Conservation (phyloP, 1,284 basidiomycete genomes). For the Ceratobasidium sp. region DNA sequence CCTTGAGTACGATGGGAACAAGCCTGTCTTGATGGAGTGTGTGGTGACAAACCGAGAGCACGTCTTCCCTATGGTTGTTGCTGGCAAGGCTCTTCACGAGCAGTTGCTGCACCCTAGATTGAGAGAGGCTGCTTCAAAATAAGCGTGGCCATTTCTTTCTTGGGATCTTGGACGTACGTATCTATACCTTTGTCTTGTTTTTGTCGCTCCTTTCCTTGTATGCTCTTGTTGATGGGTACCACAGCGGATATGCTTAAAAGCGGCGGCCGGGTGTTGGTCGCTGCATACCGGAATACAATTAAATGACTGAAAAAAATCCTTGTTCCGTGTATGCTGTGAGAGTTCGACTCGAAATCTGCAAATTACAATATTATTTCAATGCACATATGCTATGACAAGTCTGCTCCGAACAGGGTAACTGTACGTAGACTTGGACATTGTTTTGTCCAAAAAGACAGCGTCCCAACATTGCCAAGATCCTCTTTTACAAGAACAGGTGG, state of each 20-base stretch:
- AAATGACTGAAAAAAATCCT: neutral
- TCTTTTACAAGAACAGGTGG: neutral
- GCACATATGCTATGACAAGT: neutral
- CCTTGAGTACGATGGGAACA: slow-evolving; percentile 88
- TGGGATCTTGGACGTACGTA: neutral
- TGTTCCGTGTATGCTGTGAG: neutral
- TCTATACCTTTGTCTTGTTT: slow-evolving; percentile 1
- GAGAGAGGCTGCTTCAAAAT: slow-evolving; percentile 26
- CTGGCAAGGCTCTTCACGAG: slow-evolving; percentile 92
- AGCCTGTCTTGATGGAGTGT: slow-evolving; percentile 93
- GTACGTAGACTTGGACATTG: neutral
- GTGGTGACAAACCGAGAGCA: slow-evolving; percentile 88
- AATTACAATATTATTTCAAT: neutral
- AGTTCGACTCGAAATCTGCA: no score
- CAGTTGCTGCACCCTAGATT: slow-evolving; percentile 72
- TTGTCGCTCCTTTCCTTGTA: neutral
- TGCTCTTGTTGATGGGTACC: neutral
- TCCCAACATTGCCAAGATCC: slow-evolving; percentile 23
- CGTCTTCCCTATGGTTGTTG: slow-evolving; percentile 94
- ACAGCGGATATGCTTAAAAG: slow-evolving; percentile 1
- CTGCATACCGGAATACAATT: slow-evolving; percentile 1
- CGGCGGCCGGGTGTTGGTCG: neutral
- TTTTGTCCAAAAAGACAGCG: slow-evolving; percentile 14
- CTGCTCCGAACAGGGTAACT: slow-evolving; percentile 24
- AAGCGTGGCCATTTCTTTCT: slow-evolving; percentile 1